Conservation (phyloP, 768 basidiomycete species). For the Russula ochroleuca region DNA sequence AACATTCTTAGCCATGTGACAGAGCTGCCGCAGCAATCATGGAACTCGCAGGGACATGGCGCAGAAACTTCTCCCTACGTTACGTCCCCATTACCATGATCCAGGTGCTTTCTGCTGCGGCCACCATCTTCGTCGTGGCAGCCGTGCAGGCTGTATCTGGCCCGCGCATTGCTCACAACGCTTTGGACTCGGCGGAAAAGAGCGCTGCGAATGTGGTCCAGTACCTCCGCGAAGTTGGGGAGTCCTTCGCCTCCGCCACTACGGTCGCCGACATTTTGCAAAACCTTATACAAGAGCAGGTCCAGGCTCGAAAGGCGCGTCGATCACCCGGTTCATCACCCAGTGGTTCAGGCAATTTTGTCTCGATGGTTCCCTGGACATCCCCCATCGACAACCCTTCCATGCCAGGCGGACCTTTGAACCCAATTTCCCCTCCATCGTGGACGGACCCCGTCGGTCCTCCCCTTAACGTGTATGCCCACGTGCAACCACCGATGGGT, state of each 20-base stretch:
- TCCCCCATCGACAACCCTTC: background rate
- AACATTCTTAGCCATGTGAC: constrained; percentile 21
- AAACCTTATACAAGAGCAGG: constrained; percentile 24
- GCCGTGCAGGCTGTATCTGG: constrained; percentile 28
- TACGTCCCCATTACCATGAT: constrained; percentile 29
- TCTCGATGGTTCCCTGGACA: constrained; percentile 1
- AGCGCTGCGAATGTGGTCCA: constrained; percentile 16
- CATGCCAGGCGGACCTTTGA: background rate
- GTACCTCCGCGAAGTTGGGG: constrained; percentile 25
- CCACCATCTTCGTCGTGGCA: constrained; percentile 28
- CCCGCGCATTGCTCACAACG: constrained; percentile 19
- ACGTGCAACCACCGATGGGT: constrained; percentile 1
- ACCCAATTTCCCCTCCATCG: background rate
- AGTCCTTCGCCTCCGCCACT: constrained; percentile 24
- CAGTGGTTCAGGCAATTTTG: background rate
- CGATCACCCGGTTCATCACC: constrained; percentile 22
- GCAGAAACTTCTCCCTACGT: constrained; percentile 19
- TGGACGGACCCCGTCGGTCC: constrained; percentile 2
- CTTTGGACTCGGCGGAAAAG: constrained; percentile 15
- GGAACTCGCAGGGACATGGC: constrained; percentile 26
- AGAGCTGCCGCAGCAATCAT: constrained; percentile 26
- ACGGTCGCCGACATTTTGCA: constrained; percentile 24
- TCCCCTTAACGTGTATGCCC: background rate
- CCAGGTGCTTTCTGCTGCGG: constrained; percentile 27
- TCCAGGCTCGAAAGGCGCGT: constrained; percentile 22